Base-by-base conservation (phyloP, 306 rosid genomes). In the Citrullus colocynthis region DNA sequence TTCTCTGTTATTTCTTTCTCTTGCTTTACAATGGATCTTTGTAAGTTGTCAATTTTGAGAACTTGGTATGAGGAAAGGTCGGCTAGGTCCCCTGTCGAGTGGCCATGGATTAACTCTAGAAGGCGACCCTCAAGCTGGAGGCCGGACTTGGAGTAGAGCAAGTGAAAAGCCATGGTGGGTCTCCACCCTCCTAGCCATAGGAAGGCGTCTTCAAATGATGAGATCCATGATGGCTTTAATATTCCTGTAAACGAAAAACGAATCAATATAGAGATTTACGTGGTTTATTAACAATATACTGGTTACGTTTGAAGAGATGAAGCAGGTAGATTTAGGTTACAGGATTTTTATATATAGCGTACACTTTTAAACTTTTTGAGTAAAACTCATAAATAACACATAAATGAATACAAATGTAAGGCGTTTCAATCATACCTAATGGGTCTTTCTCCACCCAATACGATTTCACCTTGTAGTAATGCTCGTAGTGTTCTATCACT, bases 171-270 rank as follows among this genome's bases (percentile, higher is more conserved):
- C 89, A 78, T 82, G 51, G 83, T 88, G 8, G 97, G 97, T 37
- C 93, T 80, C 93, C 93, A 88, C n/a, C 91, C 97, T 1, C 91
- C 97, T 71, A 92, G 82, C 93, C 97, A 88, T 9, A 87, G 88
- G 77, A 88, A 88, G n/a, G 93, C 91, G 0, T 82, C 85, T 76
- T 90, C 96, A 6, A 92, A 64, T 1, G 93, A 58, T 74, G 87
- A 86, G 18, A 20, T 73, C 93, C 97, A 90, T 9, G 86, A 6
- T 1, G 90, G 88, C 1, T 90, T 81, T 1, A 88, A 39, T 80
- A 92, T 78, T 12, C 54, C 54, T 48, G 54, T 24, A 24, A 24
- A 24, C 28, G 1, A 1, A 0, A 24, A 24, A 24, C 28, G 1
- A 24, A 48, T 48, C 4, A 24, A 24, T 24, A 24, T 24, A 24